Evolutionary conservation across 2,329 filamentous ascomycete species (phyloP).

Genomic region (Lecanicillium sp.): DNA sequence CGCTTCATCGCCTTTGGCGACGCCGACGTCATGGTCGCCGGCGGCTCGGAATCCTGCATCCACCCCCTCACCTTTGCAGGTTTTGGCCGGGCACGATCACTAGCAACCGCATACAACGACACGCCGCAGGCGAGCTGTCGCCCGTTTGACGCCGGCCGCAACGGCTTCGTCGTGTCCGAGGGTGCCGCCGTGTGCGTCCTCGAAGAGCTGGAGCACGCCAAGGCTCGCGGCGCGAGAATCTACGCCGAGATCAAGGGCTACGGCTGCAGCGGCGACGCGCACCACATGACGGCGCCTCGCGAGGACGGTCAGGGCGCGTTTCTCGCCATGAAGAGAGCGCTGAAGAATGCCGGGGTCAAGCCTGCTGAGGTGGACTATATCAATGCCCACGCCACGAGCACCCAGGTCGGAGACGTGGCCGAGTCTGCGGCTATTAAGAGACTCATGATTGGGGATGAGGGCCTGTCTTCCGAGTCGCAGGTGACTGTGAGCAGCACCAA

Average conservation of each 20-base stretch:
- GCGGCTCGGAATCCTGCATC: conserved; percentile 90
- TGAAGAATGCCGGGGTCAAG: conserved; percentile 62
- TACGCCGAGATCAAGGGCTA: conserved; percentile 89
- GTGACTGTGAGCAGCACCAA: conserved; percentile 92
- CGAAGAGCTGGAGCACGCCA: conserved; percentile 87
- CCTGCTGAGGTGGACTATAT: conserved; percentile 78
- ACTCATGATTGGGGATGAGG: conserved; percentile 67
- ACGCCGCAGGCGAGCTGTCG: conserved; percentile 64
- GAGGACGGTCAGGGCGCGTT: conserved; percentile 76
- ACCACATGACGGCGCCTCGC: conserved; percentile 88
- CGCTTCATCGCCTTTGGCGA: conserved; percentile 87
- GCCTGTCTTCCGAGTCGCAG: conserved; percentile 49
- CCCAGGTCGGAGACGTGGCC: conserved; percentile 74
- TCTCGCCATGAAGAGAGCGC: conserved; percentile 75
- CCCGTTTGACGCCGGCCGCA: conserved; percentile 74
- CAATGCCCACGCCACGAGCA: conserved; percentile 93
- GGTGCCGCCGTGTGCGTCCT: conserved; percentile 82
- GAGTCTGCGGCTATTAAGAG: conserved; percentile 77
- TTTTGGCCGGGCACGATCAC: conserved; percentile 78
- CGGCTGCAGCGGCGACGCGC: conserved; percentile 80
- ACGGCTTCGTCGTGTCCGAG: conserved; percentile 89
- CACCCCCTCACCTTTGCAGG: conserved; percentile 89
- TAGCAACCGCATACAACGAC: conserved; percentile 76
- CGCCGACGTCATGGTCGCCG: conserved; percentile 93
- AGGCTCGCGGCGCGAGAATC: conserved; percentile 66